phyloP scores from a whole-genome alignment of 768 basidiomycete genomes.

The Termitomyces sp. region DNA sequence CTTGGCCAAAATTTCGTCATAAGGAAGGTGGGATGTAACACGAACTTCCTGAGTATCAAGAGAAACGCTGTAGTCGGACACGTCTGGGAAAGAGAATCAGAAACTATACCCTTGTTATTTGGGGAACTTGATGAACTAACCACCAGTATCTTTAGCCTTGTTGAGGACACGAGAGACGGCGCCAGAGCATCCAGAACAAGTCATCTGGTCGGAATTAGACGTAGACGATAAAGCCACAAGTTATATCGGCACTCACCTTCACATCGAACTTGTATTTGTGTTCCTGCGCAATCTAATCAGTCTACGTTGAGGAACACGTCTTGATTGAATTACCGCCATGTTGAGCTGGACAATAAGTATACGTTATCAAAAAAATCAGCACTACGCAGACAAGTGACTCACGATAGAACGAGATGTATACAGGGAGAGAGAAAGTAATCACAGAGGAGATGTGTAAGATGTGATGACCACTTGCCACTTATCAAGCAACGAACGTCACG shows the following conservation, averaged over 20 bases:
- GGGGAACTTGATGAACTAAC: neutral
- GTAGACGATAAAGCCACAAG: neutral
- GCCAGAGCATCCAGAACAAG: slow-evolving; percentile 81
- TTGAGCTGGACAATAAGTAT: neutral
- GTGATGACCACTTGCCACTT: neutral
- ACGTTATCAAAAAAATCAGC: neutral
- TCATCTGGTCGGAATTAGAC: slow-evolving; percentile 54
- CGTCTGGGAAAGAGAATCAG: slow-evolving; percentile 29
- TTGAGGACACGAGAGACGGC: slow-evolving; percentile 72
- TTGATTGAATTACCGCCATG: slow-evolving; percentile 8
- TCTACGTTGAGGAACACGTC: neutral
- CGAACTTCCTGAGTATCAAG: slow-evolving; percentile 70
- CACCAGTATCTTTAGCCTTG: slow-evolving; percentile 52
- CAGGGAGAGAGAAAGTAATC: neutral
- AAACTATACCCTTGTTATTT: neutral
- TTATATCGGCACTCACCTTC: slow-evolving; percentile 45
- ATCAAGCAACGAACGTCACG: neutral
- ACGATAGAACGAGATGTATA: neutral
- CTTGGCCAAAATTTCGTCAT: slow-evolving; percentile 62
- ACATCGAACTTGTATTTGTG: slow-evolving; percentile 79
- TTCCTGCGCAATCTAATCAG: slow-evolving; percentile 14
- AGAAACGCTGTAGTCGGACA: slow-evolving; percentile 52
- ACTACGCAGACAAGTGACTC: neutral
- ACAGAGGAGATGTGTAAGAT: neutral
- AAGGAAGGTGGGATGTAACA: slow-evolving; percentile 55